Evolutionary conservation across 352 stramenopile genomes (phyloP).

Genomic region (Pythium apleroticum): DNA sequence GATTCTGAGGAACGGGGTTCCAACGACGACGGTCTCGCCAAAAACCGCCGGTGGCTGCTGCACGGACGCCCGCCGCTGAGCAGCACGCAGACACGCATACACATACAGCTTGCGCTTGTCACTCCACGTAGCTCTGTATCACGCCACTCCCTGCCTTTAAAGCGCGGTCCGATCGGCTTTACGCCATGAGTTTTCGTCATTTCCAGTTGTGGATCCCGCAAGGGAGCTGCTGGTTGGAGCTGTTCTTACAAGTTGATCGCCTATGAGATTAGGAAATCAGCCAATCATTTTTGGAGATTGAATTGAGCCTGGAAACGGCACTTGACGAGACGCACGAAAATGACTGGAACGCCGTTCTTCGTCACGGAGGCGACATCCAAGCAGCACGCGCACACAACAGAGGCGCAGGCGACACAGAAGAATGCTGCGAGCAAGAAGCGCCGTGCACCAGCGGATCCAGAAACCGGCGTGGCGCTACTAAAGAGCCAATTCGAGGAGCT

Average conservation of each 20-base stretch:
- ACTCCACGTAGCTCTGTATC: not conserved
- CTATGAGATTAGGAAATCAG: slow-evolving; percentile 12
- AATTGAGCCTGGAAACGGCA: slow-evolving; percentile 2
- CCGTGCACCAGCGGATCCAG: slow-evolving; percentile 9
- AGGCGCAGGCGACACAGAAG: slow-evolving; percentile 3
- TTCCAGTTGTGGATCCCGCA: slow-evolving; percentile 39
- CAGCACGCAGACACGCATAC: slow-evolving; percentile 1
- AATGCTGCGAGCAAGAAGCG: slow-evolving; percentile 31
- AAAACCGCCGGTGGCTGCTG: slow-evolving; percentile 53
- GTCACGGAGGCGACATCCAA: slow-evolving; percentile 37
- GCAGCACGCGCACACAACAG: slow-evolving; percentile 12
- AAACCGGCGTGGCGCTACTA: slow-evolving; percentile 27
- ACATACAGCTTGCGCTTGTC: not conserved
- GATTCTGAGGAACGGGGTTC: slow-evolving; percentile 61
- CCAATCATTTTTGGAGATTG: slow-evolving; percentile 13
- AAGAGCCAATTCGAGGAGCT: slow-evolving; percentile 43
- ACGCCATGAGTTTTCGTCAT: slow-evolving; percentile 46
- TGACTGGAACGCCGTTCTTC: slow-evolving; percentile 57
- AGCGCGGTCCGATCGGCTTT: slow-evolving; percentile 14
- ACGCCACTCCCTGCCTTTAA: not conserved
- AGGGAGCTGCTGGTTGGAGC: not conserved
- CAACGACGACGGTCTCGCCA: slow-evolving; percentile 56
- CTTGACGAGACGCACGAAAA: slow-evolving; percentile 26
- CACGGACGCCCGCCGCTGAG: not conserved
- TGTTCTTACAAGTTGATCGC: slow-evolving; percentile 1